Base-by-base conservation (phyloP, 805 yeast genomes). In the Candida verbasci region DNA sequence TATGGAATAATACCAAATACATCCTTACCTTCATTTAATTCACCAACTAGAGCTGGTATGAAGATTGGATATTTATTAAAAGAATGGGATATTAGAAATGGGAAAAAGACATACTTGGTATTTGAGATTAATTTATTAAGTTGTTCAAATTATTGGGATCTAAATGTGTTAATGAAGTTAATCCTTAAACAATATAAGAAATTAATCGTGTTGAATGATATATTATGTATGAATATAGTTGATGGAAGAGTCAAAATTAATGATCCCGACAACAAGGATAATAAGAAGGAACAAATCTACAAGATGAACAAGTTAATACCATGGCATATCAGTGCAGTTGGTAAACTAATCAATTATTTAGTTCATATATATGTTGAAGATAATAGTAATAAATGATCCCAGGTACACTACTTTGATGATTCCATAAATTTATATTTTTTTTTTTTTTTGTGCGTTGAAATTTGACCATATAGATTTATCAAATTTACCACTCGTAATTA, bases 311-410 rank as follows among this genome's bases (percentile, higher is more conserved):
- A 74, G 0, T 57, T 79, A 25, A 64, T 78, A 2, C 94, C 94
- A 17, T 81, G 88, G 82, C 91, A 85, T 53, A 70, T 84, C 17
- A 57, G 74, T 10, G 79, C 87, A 0, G 93, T 85, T 9, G 68
- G 74, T 21, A 82, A 78, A 47, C 65, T 76, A 44, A 56, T 84
- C 49, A 76, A 70, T 33, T 72, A 70, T 34, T 55, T 84, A 38
- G 74, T 76, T 1, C 87, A 83, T 53, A 55, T 82, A 3, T 60
- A 64, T 25, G 81, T 81, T 3, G 70, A 58, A 38, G 60, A 56
- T 17, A 31, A 16, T 24, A 24, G 15, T 23, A n/a, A n/a, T n/a
- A n/a, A n/a, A n/a, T n/a, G n/a, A n/a, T n/a, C n/a, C n/a, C n/a
- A n/a, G n/a, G n/a, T n/a, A n/a, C 30, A 33, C 36, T 17, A 26